These are phyloP conservation scores for Suillus plorans DNA, from an alignment of 768 basidiomycete genomes.

Conservation along the genomic window DNA sequence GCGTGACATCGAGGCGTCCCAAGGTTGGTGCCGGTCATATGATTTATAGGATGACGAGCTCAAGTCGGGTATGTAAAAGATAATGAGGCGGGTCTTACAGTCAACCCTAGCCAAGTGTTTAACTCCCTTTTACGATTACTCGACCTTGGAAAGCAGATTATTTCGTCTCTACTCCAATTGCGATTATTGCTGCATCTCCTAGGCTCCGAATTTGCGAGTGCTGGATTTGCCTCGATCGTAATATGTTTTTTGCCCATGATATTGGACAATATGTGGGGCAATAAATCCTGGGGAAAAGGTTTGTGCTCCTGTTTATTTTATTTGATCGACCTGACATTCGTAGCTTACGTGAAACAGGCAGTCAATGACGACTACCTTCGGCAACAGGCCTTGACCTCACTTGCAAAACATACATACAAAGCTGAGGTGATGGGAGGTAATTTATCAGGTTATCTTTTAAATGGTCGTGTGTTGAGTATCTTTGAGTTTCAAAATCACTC, in stretches of 20 bases:
- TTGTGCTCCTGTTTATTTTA: not conserved
- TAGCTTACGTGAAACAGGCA: conserved; percentile 20
- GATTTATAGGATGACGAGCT: not conserved
- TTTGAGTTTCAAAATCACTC: not conserved
- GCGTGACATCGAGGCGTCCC: conserved; percentile 23
- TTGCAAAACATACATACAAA: conserved; percentile 12
- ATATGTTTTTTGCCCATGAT: conserved; percentile 20
- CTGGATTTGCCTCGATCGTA: conserved; percentile 20
- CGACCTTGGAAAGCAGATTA: conserved; percentile 6
- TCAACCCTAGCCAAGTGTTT: conserved; percentile 7
- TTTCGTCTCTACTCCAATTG: conserved; percentile 25
- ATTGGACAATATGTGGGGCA: not conserved
- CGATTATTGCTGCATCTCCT: conserved; percentile 19
- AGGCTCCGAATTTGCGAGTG: conserved; percentile 14
- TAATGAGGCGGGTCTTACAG: not conserved
- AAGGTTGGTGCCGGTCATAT: conserved; percentile 13
- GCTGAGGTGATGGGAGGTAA: conserved; percentile 25
- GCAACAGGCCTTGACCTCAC: conserved; percentile 18
- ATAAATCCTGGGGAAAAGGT: conserved; percentile 24
- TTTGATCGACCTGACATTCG: not conserved
- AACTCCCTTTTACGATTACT: conserved; percentile 12
- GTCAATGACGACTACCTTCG: conserved; percentile 21
- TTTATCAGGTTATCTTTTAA: conserved; percentile 10
- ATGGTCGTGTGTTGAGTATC: conserved; percentile 11
- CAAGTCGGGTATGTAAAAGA: conserved; percentile 8